Evolutionary conservation across 108 stramenopile genomes (phyloP), one percentile per base, ranked within the genome.

Genomic region (Cyclotella sp.): DNA sequence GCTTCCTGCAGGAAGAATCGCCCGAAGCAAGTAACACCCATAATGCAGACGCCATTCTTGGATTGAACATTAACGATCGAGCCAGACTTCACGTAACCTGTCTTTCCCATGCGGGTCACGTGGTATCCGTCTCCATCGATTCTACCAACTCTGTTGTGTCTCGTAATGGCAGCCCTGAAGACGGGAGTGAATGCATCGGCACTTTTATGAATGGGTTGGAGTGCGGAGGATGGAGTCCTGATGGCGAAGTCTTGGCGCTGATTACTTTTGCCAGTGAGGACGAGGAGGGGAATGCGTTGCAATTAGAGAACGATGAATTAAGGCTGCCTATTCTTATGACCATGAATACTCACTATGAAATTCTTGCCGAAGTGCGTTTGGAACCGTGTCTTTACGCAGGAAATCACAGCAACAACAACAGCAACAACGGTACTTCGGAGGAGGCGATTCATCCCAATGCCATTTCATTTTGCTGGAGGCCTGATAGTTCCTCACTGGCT

Each of bases 311-410:
- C 58, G 21, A 53, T 0, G 75, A 72, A 14, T 51, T 53, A 16
- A 71, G 71, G 30, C 28, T 84, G 65, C 83, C 91, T 13, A 90
- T 90, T 58, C 77, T 95, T 24, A 86, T 95, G 81, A 88, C 88
- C 29, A 93, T 95, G 95, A 93, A 91, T 75, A 58, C 85, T 43
- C 88, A 91, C 49, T 96, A 86, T 64, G 93, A 96, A 58, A 90
- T 93, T 24, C 68, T 96, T 40, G 77, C 88, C 1, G 95, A 96
- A 72, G 73, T 91, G n/a, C 57, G 65, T 7, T 57, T 88, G 43
- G 85, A 87, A n/a, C 75, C 84, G 60, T 64, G 85, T 85, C 49
- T 81, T 76, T 18, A 75, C 76, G 39, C 75, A 51, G 27, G 47
- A 52, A 65, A 63, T 55, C 49, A 47, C 47, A 41, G 9, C 70